Percentiles rank a stretch among this genome's conserved stretches.
Conservation (phyloP, 2,329 filamentous ascomycete genomes). For the Thielaviopsis euricoi region DNA sequence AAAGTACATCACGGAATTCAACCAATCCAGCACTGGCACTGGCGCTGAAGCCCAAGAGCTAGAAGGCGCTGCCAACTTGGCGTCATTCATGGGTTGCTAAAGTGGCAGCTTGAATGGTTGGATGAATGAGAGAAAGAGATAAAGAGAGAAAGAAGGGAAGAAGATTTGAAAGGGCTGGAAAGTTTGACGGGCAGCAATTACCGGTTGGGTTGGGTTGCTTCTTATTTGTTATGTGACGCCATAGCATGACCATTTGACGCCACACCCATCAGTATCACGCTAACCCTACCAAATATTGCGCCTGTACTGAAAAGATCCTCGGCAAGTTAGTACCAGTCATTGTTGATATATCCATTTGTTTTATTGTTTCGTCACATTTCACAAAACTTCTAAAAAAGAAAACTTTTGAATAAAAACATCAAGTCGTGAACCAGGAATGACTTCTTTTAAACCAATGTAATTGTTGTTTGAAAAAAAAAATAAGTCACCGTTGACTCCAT, state of each 20-base stretch:
- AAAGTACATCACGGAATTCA: constrained; percentile 31
- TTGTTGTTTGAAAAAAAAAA: neutral
- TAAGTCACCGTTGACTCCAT: constrained; percentile 2
- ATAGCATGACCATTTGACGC: too few relatives aligned
- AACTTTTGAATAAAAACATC: constrained; percentile 11
- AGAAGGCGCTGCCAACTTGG: constrained; percentile 18
- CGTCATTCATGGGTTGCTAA: constrained; percentile 18
- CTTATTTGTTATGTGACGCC: too few relatives aligned
- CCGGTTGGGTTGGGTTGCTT: too few relatives aligned
- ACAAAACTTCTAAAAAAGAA: neutral
- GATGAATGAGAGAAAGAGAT: neutral
- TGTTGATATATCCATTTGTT: too few relatives aligned
- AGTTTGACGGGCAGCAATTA: too few relatives aligned
- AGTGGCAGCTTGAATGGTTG: neutral
- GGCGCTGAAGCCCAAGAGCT: too few relatives aligned
- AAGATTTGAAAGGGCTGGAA: too few relatives aligned
- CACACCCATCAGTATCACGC: too few relatives aligned
- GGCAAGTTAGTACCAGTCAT: too few relatives aligned
- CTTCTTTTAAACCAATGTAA: neutral
- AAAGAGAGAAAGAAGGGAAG: neutral
- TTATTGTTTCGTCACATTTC: neutral
- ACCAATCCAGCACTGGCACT: constrained; percentile 4
- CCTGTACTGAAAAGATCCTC: too few relatives aligned
- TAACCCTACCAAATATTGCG: too few relatives aligned
- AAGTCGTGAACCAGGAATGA: constrained; percentile 14